Base-by-base conservation (phyloP, 1,284 basidiomycete genomes). In the Ustilago cynodontis region DNA sequence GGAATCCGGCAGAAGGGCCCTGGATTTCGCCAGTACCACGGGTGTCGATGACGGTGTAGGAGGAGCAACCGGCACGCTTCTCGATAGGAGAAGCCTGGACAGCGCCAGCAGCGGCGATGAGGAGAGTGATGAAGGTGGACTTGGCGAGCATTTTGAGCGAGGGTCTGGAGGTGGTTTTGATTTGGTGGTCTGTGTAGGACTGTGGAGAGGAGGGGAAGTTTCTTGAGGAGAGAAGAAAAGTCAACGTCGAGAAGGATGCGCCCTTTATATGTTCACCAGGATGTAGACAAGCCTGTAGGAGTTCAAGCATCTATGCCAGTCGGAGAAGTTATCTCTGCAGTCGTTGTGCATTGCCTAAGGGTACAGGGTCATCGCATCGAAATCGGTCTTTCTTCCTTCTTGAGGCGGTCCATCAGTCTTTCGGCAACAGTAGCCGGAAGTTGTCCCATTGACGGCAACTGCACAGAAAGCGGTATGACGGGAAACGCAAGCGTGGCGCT, bases 21-120 rank as follows among this genome's bases (percentile, higher is more conserved):
- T 86, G 84, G 18, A 29, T 39, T 56, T 86, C 85, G 52, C 80
- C 73, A 8, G 83, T 85, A 33, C 85, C 85, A 22, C 85, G 78
- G 31, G 85, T 81, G 67, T 78, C 77, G 76, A 86, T 85, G 66
- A 86, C 65, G 71, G 59, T 49, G 60, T 72, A 72, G 13, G 33
- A 59, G 10, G 70, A 67, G 54, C 70, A 72, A 11, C 39, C 53
- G n/a, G 70, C 64, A 1, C 64, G 64, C 64, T 65, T 57, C 33
- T 49, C 53, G 39, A 49, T 14, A n/a, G 68, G 68, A 29, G 22
- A 26, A 20, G 54, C 62, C 58, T 64, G 53, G 18, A 61, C 62
- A 11, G 53, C 37, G 33, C 68, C 62, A 37, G 54, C 59, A 16
- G 58, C 53, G 33, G 59, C 68, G 20, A 61, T 53, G 39, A 41